A percentile compares a stretch with the other conserved stretches of the same genome.
phyloP scores from a whole-genome alignment of 257 asterid species.

The Knoxia roxburghii region DNA sequence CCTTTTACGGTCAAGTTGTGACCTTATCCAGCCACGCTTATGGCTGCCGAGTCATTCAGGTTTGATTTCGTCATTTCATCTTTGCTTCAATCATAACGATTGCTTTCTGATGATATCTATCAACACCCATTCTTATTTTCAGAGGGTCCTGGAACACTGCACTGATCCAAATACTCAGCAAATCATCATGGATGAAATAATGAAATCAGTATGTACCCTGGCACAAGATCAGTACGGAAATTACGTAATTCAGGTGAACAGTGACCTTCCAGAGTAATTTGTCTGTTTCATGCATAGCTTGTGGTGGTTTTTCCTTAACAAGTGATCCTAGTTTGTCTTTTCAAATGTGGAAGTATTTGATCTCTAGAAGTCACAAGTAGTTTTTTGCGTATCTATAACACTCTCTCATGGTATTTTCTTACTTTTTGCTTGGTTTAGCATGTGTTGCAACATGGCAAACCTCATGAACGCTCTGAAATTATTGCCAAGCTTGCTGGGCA shows the following conservation, averaged over 20 bases:
- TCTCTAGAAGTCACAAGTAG: neutral
- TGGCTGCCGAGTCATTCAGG: constrained; percentile 98
- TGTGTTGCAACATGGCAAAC: constrained; percentile 72
- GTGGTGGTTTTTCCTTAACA: neutral
- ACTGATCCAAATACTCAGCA: constrained; percentile 51
- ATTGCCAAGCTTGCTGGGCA: constrained; percentile 76
- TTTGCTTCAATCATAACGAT: neutral
- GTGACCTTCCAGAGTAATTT: constrained; percentile 24
- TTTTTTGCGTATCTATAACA: neutral
- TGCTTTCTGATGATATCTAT: neutral
- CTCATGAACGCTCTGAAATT: constrained; percentile 63
- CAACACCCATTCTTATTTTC: constrained; percentile 10
- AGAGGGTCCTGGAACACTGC: constrained; percentile 88
- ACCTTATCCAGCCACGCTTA: constrained; percentile 79
- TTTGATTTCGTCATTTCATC: constrained; percentile 20
- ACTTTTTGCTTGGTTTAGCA: constrained; percentile 42
- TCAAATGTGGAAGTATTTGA: neutral
- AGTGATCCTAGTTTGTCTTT: neutral
- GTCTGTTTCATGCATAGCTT: neutral
- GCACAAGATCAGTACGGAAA: constrained; percentile 89
- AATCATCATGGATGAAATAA: constrained; percentile 65
- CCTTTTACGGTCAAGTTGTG: constrained; percentile 72
- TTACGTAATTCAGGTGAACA: constrained; percentile 88
- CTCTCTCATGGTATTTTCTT: neutral
- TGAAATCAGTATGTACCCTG: constrained; percentile 60